Evolutionary conservation across 2,329 filamentous ascomycete genomes (phyloP).

Genomic region (Chaetomium olivaceum): DNA sequence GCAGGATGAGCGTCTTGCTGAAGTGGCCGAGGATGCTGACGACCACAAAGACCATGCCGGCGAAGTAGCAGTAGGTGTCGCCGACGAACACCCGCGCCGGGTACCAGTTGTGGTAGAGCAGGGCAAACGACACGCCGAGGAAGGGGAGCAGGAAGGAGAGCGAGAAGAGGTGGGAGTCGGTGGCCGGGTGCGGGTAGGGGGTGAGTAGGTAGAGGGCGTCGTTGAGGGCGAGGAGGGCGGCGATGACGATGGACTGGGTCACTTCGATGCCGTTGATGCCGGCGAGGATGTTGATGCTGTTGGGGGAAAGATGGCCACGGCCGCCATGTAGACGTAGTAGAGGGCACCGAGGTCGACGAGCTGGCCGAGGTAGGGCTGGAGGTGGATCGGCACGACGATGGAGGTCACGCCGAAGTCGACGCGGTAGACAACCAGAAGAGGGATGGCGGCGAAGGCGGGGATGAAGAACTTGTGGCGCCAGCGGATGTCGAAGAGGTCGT

Average conservation of each 20-base stretch:
- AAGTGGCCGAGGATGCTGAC: slow-evolving; percentile 97
- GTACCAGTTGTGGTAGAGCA: slow-evolving; percentile 93
- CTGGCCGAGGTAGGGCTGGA: slow-evolving; percentile 81
- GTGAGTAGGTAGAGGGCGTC: slow-evolving; percentile 84
- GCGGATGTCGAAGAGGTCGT: slow-evolving; percentile 96
- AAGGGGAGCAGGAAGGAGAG: slow-evolving; percentile 94
- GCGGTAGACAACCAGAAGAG: slow-evolving; percentile 94
- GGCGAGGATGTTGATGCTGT: slow-evolving; percentile 99
- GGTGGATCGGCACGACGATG: slow-evolving; percentile 83
- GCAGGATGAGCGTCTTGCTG: slow-evolving; percentile 89
- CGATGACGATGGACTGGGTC: slow-evolving; percentile 88
- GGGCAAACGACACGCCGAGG: slow-evolving; percentile 83
- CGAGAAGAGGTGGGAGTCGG: slow-evolving; percentile 93
- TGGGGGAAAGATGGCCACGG: slow-evolving; percentile 96
- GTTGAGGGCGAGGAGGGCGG: slow-evolving; percentile 78
- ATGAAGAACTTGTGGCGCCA: slow-evolving; percentile 99
- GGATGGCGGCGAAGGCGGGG: slow-evolving; percentile 88
- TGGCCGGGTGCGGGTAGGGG: slow-evolving; percentile 86
- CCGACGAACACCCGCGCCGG: slow-evolving; percentile 94
- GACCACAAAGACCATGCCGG: slow-evolving; percentile 97
- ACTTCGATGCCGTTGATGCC: slow-evolving; percentile 99
- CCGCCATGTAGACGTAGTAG: slow-evolving; percentile 97
- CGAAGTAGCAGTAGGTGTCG: slow-evolving; percentile 99
- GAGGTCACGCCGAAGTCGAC: slow-evolving; percentile 97
- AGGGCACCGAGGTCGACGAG: slow-evolving; percentile 78